phyloP scores from a whole-genome alignment of 306 rosid species.

The Leucaena leucocephala region DNA sequence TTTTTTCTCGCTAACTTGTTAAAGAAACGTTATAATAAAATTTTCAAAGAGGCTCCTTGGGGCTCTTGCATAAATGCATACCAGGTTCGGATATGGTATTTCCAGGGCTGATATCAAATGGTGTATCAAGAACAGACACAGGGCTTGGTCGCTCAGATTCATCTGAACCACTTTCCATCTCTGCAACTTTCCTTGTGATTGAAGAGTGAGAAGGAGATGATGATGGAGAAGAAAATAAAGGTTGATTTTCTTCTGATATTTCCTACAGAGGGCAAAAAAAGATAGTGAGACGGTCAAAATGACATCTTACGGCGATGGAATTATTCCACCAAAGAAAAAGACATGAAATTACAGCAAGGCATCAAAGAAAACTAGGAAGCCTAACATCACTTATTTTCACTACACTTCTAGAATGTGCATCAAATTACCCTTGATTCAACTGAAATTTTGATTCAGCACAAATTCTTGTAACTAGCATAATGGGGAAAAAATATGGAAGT shows the following conservation, averaged over 20 bases:
- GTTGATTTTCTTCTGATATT: constrained; percentile 48
- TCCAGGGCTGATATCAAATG: constrained; percentile 61
- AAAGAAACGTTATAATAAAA: no score
- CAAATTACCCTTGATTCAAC: constrained; percentile 11
- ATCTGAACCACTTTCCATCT: constrained; percentile 48
- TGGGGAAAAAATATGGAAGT: neutral
- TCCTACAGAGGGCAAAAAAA: constrained; percentile 49
- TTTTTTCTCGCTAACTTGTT: no score
- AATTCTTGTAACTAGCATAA: neutral
- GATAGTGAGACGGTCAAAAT: neutral
- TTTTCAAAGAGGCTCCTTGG: no score
- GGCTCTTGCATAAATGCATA: constrained; percentile 34
- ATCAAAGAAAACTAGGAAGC: constrained; percentile 1
- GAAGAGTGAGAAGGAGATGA: constrained; percentile 50
- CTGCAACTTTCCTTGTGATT: constrained; percentile 47
- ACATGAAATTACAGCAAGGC: neutral
- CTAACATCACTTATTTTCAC: neutral
- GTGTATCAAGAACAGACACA: constrained; percentile 80
- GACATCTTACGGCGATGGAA: neutral
- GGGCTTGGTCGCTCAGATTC: constrained; percentile 85
- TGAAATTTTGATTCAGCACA: constrained; percentile 10
- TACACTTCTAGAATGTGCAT: constrained; percentile 1
- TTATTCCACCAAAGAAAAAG: constrained; percentile 1
- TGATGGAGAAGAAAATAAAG: constrained; percentile 57
- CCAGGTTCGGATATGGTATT: constrained; percentile 53